Conservation (phyloP, 2,329 filamentous ascomycete genomes). For the Macrophomina pseudophaseolina region DNA sequence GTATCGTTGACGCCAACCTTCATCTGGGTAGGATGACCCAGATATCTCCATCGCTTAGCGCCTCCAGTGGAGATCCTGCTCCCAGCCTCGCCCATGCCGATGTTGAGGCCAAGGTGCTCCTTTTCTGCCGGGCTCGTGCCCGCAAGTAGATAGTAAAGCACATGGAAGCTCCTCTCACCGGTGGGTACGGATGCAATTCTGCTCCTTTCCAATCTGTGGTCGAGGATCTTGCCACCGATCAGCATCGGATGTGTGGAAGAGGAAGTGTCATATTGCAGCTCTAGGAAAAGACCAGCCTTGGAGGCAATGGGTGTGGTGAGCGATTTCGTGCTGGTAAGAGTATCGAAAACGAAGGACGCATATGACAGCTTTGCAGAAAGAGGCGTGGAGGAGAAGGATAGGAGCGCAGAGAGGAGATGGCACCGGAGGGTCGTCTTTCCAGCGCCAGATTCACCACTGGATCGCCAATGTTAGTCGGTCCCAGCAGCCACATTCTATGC, state of each 20-base stretch:
- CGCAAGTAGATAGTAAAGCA: slow-evolving; percentile 92
- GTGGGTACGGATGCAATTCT: slow-evolving; percentile 91
- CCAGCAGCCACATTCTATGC: neutral
- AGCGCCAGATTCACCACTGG: slow-evolving; percentile 89
- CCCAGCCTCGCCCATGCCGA: slow-evolving; percentile 60
- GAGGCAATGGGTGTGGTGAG: slow-evolving; percentile 94
- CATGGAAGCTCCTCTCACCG: slow-evolving; percentile 94
- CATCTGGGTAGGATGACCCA: slow-evolving; percentile 94
- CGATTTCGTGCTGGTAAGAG: slow-evolving; percentile 95
- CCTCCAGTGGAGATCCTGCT: slow-evolving; percentile 59
- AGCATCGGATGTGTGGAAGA: slow-evolving; percentile 83
- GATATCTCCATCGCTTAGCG: slow-evolving; percentile 92
- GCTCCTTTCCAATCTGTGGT: slow-evolving; percentile 90
- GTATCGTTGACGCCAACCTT: slow-evolving; percentile 96
- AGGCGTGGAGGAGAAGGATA: slow-evolving; percentile 90
- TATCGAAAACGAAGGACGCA: slow-evolving; percentile 93
- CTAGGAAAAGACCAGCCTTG: slow-evolving; percentile 93
- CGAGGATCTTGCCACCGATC: slow-evolving; percentile 91
- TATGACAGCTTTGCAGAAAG: slow-evolving; percentile 92
- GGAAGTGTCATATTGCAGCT: slow-evolving; percentile 93
- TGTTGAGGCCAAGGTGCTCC: slow-evolving; percentile 74
- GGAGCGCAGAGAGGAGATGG: slow-evolving; percentile 82
- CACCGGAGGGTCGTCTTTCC: slow-evolving; percentile 95
- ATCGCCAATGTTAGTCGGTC: slow-evolving; percentile 33
- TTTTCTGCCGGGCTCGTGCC: slow-evolving; percentile 92